Base-by-base conservation (phyloP, 805 yeast species). In the Wickerhamomyces mucosus region DNA sequence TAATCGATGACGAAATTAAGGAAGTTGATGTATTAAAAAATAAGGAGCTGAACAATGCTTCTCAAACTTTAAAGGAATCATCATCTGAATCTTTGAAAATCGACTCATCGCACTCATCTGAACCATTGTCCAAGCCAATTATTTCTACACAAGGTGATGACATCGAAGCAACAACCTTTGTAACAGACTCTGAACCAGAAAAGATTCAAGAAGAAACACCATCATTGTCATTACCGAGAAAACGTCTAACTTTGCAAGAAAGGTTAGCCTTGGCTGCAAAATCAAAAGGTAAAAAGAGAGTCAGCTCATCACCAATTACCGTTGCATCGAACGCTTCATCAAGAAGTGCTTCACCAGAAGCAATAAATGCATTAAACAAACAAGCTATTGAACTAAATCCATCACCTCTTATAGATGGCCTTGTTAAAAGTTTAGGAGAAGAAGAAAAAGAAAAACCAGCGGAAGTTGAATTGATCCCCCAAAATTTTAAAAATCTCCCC, bases 231-330 rank as follows among this genome's bases (percentile, higher is more conserved):
- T n/a, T n/a, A 14, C 55, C 64, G 19, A 66, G 63, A 41, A 79
- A 78, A 51, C 64, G 88, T 39, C 58, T 83, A 14, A 76, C 95
- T 0, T 62, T 89, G 42, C 94, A 84, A 46, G 95, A 88, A 46
- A 65, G 96, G 38, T 63, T 88, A 32, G 94, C 92, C 2, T 55
- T 75, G 39, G 96, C 96, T 1, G 85, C 95, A 6, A 65, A 70
- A 39, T 46, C 56, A 26, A 58, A 58, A 23, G 31, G 54, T 43
- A 36, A 51, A 29, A 46, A 46, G 38, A 34, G 48, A 37, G 38
- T 35, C n/a, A 18, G 38, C 4, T 41, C 50, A 9, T 29, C 51
- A 6, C 28, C 34, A 4, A 11, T 18, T 6, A n/a, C 35, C 5
- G 2, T 26, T 1, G 14, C 30, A 5, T 31, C 33, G 12, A 32